Conservation (phyloP, 176 grass and related monocot genomes). For the Oryza meyeriana region DNA sequence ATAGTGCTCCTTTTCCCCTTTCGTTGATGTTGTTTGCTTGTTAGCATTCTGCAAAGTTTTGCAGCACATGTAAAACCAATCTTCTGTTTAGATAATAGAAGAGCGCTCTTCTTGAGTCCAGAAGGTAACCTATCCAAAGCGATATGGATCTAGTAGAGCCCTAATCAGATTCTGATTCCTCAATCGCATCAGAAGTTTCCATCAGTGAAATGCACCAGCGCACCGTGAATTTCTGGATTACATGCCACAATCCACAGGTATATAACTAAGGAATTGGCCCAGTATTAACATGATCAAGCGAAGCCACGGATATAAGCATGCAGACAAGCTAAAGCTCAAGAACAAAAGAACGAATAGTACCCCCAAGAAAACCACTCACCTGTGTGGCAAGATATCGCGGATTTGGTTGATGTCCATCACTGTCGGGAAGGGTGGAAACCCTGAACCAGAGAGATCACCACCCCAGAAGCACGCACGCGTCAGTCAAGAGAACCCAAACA, state of each 20-base stretch:
- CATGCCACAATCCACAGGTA: too few relatives aligned
- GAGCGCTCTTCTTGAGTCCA: not conserved
- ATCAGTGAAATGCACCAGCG: not conserved
- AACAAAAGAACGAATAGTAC: not conserved
- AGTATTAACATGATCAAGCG: not conserved
- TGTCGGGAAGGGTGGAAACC: slow-evolving; percentile 37
- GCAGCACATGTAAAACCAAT: too few relatives aligned
- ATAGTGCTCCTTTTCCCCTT: not conserved
- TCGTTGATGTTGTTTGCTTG: not conserved
- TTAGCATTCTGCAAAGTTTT: not conserved
- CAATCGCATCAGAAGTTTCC: not conserved
- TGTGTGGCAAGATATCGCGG: slow-evolving; percentile 50
- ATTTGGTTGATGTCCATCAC: slow-evolving; percentile 66
- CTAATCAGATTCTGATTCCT: not conserved
- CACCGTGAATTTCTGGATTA: not conserved
- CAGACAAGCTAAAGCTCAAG: not conserved
- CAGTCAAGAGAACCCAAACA: not conserved
- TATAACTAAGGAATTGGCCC: too few relatives aligned
- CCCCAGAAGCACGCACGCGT: not conserved
- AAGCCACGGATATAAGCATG: not conserved
- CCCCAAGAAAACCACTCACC: slow-evolving; percentile 11
- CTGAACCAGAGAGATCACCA: slow-evolving; percentile 11
- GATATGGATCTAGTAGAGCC: not conserved
- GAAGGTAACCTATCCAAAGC: not conserved
- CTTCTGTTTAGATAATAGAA: too few relatives aligned